Conservation (phyloP, 192 early-diverging fungal genomes). For the Spinellus fusiger region DNA sequence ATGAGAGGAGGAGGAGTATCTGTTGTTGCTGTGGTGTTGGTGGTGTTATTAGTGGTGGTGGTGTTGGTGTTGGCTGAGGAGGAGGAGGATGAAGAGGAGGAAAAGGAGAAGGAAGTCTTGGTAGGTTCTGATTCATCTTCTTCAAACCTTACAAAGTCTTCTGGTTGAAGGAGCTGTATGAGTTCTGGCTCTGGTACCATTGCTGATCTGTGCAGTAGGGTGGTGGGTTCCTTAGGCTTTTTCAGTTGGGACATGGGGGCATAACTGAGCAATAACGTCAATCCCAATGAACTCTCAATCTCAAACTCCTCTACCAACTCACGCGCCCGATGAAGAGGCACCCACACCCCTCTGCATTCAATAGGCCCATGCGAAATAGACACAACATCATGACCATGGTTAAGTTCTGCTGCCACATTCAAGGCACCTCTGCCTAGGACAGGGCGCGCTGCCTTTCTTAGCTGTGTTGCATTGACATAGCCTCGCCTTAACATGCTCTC, state of each 20-base stretch:
- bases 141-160: slow-evolving; percentile 27
- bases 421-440: slow-evolving; percentile 46
- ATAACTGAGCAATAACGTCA: slow-evolving; percentile 21
- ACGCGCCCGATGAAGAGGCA: slow-evolving; percentile 15
- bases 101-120: not conserved
- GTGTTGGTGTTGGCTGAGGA: not conserved
- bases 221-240: not conserved
- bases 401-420: slow-evolving; percentile 33
- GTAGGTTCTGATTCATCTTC: slow-evolving; percentile 8
- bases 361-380: slow-evolving; percentile 33
- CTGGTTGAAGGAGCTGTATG: not conserved
- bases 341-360: slow-evolving; percentile 48
- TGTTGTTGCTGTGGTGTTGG: slow-evolving; percentile 1
- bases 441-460: slow-evolving; percentile 41
- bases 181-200: not conserved
- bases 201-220: not conserved
- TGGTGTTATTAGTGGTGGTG: slow-evolving; percentile 1
- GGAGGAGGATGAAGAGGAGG: not conserved
- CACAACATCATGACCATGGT: slow-evolving; percentile 32
- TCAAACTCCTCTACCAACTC: slow-evolving; percentile 28
- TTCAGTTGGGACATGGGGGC: not conserved
- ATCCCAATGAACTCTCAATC: slow-evolving; percentile 20
- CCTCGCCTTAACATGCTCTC: slow-evolving; percentile 25
- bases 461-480: slow-evolving; percentile 47
- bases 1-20: not conserved